Conservation (phyloP, 805 yeast genomes). For the Candida parachauliodes region DNA sequence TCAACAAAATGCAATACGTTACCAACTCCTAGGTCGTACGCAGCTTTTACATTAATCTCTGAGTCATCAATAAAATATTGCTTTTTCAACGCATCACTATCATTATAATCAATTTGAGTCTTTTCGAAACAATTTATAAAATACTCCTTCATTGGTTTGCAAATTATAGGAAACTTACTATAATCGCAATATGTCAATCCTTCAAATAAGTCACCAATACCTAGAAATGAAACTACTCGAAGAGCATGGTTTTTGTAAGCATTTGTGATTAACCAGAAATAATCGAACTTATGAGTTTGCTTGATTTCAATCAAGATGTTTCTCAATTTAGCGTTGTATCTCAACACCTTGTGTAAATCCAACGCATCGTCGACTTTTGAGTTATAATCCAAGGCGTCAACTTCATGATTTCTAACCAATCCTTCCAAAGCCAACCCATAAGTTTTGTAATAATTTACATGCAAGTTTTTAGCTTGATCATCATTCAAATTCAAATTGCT, state of each 20-base stretch:
- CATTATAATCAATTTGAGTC: conserved; percentile 49
- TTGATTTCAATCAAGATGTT: conserved; percentile 46
- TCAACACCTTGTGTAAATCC: conserved; percentile 75
- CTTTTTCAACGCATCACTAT: conserved; percentile 39
- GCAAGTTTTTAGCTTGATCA: conserved; percentile 71
- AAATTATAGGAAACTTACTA: conserved; percentile 59
- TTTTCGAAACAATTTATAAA: conserved; percentile 62
- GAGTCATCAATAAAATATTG: conserved; percentile 84
- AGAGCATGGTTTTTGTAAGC: conserved; percentile 90
- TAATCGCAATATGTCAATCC: conserved; percentile 95
- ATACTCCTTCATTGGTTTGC: conserved; percentile 82
- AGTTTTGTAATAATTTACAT: conserved; percentile 70
- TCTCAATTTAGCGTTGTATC: conserved; percentile 56
- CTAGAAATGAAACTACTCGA: conserved; percentile 73
- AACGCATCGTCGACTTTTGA: conserved; percentile 86
- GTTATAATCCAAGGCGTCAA: conserved; percentile 87
- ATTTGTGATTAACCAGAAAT: conserved; percentile 90
- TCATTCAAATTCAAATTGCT: conserved; percentile 56
- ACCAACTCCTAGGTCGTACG: conserved; percentile 67
- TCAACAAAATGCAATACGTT: conserved; percentile 75
- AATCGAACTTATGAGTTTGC: conserved; percentile 49
- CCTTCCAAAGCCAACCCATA: conserved; percentile 96
- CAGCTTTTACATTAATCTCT: conserved; percentile 72
- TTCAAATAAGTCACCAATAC: conserved; percentile 89
- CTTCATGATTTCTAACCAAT: conserved; percentile 60